Conservation (phyloP, 2,329 filamentous ascomycete genomes). For the Beauveria medogensis region DNA sequence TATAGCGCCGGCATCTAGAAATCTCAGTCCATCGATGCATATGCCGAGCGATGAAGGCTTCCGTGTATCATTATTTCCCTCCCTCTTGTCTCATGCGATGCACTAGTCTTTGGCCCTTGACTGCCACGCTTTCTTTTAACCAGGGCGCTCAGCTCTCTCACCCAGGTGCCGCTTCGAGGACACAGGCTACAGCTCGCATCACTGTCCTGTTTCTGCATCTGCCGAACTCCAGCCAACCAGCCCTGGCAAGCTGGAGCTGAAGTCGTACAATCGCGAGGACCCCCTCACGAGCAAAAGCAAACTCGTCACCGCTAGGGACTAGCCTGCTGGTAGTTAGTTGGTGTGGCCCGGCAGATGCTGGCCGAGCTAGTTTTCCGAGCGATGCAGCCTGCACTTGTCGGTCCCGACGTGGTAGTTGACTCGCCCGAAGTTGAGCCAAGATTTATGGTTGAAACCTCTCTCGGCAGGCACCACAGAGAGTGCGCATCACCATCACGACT, state of each 20-base stretch:
- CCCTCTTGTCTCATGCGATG: background rate
- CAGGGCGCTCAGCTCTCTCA: background rate
- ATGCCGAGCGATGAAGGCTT: background rate
- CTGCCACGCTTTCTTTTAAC: background rate
- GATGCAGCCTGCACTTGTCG: background rate
- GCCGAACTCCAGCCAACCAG: background rate
- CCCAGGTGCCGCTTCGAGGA: background rate
- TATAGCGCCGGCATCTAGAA: slow-evolving; percentile 4
- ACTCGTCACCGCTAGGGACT: no score
- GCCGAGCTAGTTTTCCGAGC: background rate
- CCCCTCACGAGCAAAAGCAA: background rate
- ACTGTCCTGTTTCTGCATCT: background rate
- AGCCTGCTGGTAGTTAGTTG: background rate
- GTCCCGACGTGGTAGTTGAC: background rate
- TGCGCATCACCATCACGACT: background rate
- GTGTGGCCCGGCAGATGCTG: slow-evolving; percentile 1
- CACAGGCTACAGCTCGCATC: background rate
- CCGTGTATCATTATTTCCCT: background rate
- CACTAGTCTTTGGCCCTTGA: background rate
- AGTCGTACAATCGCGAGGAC: background rate
- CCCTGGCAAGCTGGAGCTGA: background rate
- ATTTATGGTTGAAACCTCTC: background rate
- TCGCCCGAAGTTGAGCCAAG: background rate
- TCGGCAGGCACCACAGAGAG: background rate
- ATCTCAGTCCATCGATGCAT: slow-evolving; percentile 1